phyloP scores from a whole-genome alignment of 768 basidiomycete species.

The Collybia sordida region DNA sequence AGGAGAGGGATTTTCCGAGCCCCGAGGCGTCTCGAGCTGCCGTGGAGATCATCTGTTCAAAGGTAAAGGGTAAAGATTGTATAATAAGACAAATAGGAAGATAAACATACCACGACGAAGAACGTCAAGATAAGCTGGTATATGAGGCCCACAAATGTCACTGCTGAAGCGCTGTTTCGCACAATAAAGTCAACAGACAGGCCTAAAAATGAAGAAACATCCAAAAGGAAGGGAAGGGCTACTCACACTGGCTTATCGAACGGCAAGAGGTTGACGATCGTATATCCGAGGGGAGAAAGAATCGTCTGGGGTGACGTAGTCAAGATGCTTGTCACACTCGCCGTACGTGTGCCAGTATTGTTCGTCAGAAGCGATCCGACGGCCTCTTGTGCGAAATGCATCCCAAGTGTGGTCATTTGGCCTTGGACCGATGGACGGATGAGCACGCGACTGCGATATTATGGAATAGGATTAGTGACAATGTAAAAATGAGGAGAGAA shows the following conservation, averaged over 20 bases:
- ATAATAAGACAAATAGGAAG: not conserved
- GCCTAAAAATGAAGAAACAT: not conserved
- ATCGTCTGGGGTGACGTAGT: slow-evolving; percentile 50
- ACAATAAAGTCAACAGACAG: not conserved
- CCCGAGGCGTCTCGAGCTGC: slow-evolving; percentile 31
- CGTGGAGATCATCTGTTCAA: slow-evolving; percentile 26
- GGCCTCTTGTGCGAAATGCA: not conserved
- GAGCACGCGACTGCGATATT: slow-evolving; percentile 1
- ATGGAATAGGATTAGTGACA: not conserved
- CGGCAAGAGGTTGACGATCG: slow-evolving; percentile 50
- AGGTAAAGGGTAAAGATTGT: not conserved
- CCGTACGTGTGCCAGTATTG: not conserved
- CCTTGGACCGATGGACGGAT: not conserved
- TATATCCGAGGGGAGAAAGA: slow-evolving; percentile 46
- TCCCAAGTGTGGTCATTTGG: not conserved
- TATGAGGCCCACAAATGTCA: slow-evolving; percentile 56
- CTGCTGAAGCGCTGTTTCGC: slow-evolving; percentile 46
- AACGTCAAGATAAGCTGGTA: slow-evolving; percentile 49
- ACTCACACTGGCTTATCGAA: slow-evolving; percentile 65
- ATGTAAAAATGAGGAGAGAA: not conserved
- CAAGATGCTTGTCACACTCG: slow-evolving; percentile 32
- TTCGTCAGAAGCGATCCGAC: not conserved
- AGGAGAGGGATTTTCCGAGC: slow-evolving; percentile 23
- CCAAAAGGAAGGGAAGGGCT: not conserved
- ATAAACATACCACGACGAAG: slow-evolving; percentile 34